Conservation (phyloP, 202 grass and related monocot species). For the Eragrostis tef region DNA sequence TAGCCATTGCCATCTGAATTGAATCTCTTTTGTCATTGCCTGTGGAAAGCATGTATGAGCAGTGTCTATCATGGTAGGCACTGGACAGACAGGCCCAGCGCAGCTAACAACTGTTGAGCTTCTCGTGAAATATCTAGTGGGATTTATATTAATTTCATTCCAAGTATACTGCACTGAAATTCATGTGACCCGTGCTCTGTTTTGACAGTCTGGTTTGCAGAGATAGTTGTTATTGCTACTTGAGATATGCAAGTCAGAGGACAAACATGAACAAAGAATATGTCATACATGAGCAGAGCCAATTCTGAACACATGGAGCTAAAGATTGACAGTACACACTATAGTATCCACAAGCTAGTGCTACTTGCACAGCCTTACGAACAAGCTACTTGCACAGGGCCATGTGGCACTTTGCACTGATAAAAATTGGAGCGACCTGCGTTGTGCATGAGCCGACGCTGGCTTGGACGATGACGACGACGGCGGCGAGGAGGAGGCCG, state of each 20-base stretch:
- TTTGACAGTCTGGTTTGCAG: background rate
- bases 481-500: background rate
- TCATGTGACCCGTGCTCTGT: background rate
- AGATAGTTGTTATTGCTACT: background rate
- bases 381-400: conserved; percentile 25
- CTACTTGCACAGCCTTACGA: conserved; percentile 42
- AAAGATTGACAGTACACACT: conserved; percentile 25
- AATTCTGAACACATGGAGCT: conserved; percentile 34
- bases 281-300: conserved; percentile 37
- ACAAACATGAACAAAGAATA: background rate
- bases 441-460: background rate
- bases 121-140: background rate
- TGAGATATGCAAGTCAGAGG: background rate
- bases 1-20: conserved; percentile 41
- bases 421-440: conserved; percentile 11
- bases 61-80: conserved; percentile 3
- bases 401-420: background rate
- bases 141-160: background rate
- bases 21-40: conserved; percentile 28
- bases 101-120: background rate
- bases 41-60: background rate
- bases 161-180: background rate
- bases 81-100: background rate
- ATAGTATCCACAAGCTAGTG: conserved; percentile 50
- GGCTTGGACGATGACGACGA: background rate